These are phyloP conservation scores for Macrolepiota dolichaula DNA, from an alignment of 768 basidiomycete genomes.

Conservation along the genomic window DNA sequence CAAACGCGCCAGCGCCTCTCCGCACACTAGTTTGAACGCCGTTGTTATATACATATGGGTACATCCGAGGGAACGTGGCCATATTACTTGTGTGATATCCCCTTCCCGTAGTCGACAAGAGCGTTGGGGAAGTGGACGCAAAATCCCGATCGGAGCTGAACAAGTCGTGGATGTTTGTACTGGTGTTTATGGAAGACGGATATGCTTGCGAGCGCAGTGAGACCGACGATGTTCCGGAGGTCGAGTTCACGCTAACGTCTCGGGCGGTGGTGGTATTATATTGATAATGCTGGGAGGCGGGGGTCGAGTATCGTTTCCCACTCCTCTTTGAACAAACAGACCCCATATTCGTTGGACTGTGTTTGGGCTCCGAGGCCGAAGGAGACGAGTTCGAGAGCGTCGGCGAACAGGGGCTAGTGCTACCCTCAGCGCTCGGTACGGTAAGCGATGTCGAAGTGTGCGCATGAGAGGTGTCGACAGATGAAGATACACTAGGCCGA, in stretches of 20 bases:
- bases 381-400: conserved; percentile 14
- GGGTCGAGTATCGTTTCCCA: neutral
- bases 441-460: conserved; percentile 48
- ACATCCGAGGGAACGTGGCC: neutral
- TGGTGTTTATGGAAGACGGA: neutral
- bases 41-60: conserved; percentile 3
- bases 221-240: conserved; percentile 20
- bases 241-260: conserved; percentile 19
- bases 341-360: neutral
- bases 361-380: conserved; percentile 4
- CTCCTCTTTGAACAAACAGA: neutral
- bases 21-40: neutral
- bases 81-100: neutral
- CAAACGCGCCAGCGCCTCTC: neutral
- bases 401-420: conserved; percentile 25
- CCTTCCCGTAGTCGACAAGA: neutral
- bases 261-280: conserved; percentile 19
- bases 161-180: neutral
- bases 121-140: neutral
- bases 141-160: neutral
- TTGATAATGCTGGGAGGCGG: neutral
- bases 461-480: conserved; percentile 50
- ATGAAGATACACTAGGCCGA: conserved; percentile 41
- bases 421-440: conserved; percentile 39
- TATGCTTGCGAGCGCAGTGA: conserved; percentile 11